Conservation (phyloP, 2,329 filamentous ascomycete species). For the Alternaria brassicicola region DNA sequence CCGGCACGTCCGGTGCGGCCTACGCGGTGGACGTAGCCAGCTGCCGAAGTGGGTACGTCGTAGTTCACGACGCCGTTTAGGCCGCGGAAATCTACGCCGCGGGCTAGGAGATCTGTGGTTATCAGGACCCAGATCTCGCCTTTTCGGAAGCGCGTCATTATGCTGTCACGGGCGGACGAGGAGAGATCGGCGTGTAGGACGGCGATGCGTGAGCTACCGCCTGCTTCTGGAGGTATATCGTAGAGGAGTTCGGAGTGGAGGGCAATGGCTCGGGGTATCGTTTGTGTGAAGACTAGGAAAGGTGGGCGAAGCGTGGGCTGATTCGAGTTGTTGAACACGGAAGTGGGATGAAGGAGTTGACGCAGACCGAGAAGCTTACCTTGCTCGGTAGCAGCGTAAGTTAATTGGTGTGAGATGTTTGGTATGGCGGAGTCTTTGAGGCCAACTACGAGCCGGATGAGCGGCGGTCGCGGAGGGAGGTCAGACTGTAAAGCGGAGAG, state of each 20-base stretch:
- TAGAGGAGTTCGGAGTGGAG: slow-evolving; percentile 90
- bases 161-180: slow-evolving; percentile 72
- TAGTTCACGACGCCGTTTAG: slow-evolving; percentile 98
- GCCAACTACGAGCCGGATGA: slow-evolving; percentile 90
- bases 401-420: slow-evolving; percentile 85
- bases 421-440: slow-evolving; percentile 95
- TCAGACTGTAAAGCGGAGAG: slow-evolving; percentile 49
- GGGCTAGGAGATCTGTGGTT: slow-evolving; percentile 89
- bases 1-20: slow-evolving; percentile 90
- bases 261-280: slow-evolving; percentile 86
- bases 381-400: slow-evolving; percentile 89
- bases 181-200: slow-evolving; percentile 88
- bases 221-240: slow-evolving; percentile 88
- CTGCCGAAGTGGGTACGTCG: slow-evolving; percentile 90
- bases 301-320: slow-evolving; percentile 72
- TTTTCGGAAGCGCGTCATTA: slow-evolving; percentile 88
- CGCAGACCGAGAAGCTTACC: slow-evolving; percentile 92
- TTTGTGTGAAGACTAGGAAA: slow-evolving; percentile 95
- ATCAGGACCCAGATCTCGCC: slow-evolving; percentile 97
- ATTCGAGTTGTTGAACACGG: slow-evolving; percentile 55
- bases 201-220: slow-evolving; percentile 81
- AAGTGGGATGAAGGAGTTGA: slow-evolving; percentile 81
- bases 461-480: slow-evolving; percentile 50
- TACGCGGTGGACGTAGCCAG: slow-evolving; percentile 90
- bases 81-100: slow-evolving; percentile 92